Base-by-base conservation (phyloP, 148 eudicot species). In the Beta vulgaris region DNA sequence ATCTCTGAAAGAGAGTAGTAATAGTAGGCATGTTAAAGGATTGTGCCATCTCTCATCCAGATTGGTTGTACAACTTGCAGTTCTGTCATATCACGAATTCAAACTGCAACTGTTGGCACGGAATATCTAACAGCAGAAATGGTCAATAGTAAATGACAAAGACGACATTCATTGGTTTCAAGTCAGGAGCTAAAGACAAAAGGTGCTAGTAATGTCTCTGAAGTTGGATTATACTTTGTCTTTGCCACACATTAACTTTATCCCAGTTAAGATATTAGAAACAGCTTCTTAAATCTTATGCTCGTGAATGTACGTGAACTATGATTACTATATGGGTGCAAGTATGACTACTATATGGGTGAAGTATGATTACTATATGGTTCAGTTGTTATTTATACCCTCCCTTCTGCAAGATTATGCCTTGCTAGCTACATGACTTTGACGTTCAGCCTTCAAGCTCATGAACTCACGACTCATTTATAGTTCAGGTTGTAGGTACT, bases 41-140 rank as follows among this genome's bases (percentile, higher is more conserved):
- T n/a, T n/a, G n/a, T n/a, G n/a, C n/a, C n/a, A n/a, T n/a, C n/a
- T n/a, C n/a, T n/a, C n/a, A 65, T 1, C 0, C 25, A 36, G 40
- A 36, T 35, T 43, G 63, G 64, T 72, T 6, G n/a, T 44, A 28
- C 34, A 74, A 34, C 60, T 74, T 23, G 14, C 29, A 62, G 77
- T 74, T 60, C 59, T 74, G 69, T 74, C 77, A 74, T 46, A 31
- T 74, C 77, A 74, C 18, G n/a, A n/a, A n/a, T n/a, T n/a, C n/a
- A n/a, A 62, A 62, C 68, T 40, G 31, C 46, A 46, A 35, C 76
- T 58, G 67, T 59, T 74, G 77, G 58, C 77, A 46, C 70, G 42
- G 69, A 74, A 62, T 61, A 74, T 67, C 69, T 62, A 59, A 74
- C 60, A 29, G 6, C 77, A 74, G 18, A 62, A 74, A n/a, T 46